These are phyloP conservation scores for Rhizopus delemar DNA, from an alignment of 371 early-diverging fungal species.

Conservation along the genomic window DNA sequence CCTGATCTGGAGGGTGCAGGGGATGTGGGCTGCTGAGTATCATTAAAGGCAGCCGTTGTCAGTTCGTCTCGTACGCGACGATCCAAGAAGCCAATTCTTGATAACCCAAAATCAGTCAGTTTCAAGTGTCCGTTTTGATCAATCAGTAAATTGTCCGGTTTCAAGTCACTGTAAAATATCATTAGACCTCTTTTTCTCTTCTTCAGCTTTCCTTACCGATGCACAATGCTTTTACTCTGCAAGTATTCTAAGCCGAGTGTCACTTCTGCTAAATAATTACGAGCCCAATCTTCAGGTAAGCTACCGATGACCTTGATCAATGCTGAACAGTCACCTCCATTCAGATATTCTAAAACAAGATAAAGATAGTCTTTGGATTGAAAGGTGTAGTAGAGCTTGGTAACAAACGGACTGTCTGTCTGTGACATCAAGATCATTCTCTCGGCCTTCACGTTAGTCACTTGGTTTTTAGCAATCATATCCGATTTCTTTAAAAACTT, in stretches of 20 bases:
- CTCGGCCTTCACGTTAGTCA: conserved; percentile 88
- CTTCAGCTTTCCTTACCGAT: conserved; percentile 61
- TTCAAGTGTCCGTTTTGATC: conserved; percentile 91
- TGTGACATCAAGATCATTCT: conserved; percentile 83
- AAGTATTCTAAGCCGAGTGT: conserved; percentile 91
- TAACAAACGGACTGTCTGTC: conserved; percentile 91
- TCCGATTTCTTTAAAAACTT: conserved; percentile 88
- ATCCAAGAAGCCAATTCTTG: conserved; percentile 83
- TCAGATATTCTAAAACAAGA: conserved; percentile 94
- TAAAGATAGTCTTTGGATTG: conserved; percentile 91
- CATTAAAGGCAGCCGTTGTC: conserved; percentile 8
- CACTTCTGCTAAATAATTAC: conserved; percentile 93
- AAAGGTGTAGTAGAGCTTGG: conserved; percentile 90
- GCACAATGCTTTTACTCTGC: conserved; percentile 81
- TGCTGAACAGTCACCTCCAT: conserved; percentile 95
- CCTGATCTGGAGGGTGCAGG: conserved; percentile 48
- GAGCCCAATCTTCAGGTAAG: conserved; percentile 89
- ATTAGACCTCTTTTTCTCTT: conserved; percentile 4
- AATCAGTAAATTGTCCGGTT: conserved; percentile 91
- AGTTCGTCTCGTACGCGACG: conserved; percentile 71
- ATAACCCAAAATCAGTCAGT: conserved; percentile 94
- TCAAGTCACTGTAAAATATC: conserved; percentile 67
- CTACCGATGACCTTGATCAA: conserved; percentile 84
- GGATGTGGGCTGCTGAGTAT: conserved; percentile 28
- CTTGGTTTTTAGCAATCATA: conserved; percentile 92